Conservation (phyloP, 352 stramenopile species). For the Globisporangium ultimum region DNA sequence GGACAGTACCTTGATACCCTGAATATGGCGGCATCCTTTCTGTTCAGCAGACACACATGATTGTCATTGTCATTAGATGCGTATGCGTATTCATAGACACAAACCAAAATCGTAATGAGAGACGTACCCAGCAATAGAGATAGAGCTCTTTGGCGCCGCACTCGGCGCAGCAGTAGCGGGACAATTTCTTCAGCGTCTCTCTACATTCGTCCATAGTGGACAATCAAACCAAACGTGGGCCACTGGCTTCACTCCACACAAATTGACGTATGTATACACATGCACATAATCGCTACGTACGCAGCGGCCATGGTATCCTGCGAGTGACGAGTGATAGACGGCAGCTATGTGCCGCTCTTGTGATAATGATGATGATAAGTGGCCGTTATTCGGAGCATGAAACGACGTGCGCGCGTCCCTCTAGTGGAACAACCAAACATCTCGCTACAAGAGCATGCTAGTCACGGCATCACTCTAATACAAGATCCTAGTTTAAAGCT, state of each 20-base stretch:
- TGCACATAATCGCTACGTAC: constrained; percentile 4
- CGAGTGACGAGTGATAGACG: background rate
- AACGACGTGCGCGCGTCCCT: constrained; percentile 3
- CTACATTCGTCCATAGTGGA: constrained; percentile 8
- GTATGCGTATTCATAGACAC: too few species aligned
- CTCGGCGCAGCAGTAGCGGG: constrained; percentile 52
- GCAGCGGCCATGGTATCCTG: background rate
- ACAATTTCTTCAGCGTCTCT: constrained; percentile 44
- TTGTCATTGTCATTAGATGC: too few species aligned
- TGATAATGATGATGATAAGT: background rate
- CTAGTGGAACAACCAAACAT: background rate
- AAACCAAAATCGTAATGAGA: too few species aligned
- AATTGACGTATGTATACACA: background rate
- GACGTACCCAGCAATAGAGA: constrained; percentile 59
- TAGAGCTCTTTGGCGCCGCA: constrained; percentile 62
- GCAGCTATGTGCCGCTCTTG: too few species aligned
- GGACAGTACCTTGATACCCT: constrained; percentile 54
- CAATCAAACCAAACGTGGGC: background rate
- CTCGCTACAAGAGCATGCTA: constrained; percentile 5
- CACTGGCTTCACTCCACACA: background rate
- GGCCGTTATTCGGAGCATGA: background rate
- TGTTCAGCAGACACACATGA: constrained; percentile 9
- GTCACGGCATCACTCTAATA: background rate
- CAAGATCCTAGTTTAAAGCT: background rate
- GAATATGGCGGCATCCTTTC: constrained; percentile 72